Evolutionary conservation across 768 basidiomycete genomes (phyloP).

Genomic region (Tylopilus sp.): DNA sequence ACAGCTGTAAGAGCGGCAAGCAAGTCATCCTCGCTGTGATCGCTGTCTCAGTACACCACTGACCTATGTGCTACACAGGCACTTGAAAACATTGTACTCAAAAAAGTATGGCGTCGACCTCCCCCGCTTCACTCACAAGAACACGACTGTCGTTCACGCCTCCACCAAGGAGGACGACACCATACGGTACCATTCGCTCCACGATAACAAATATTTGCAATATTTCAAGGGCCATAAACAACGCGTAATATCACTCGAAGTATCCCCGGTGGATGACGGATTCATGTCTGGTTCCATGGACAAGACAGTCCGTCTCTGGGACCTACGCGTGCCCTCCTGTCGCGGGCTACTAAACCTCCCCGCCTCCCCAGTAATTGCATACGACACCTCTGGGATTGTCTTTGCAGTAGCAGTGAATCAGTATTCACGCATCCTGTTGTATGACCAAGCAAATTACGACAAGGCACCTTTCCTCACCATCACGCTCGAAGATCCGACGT

Average conservation of each 20-base stretch:
- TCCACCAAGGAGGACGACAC: slow-evolving; percentile 96
- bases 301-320: slow-evolving; percentile 95
- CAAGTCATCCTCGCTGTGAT: slow-evolving; percentile 48
- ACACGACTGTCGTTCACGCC: slow-evolving; percentile 78
- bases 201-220: slow-evolving; percentile 93
- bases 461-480: slow-evolving; percentile 88
- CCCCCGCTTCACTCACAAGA: slow-evolving; percentile 92
- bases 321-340: slow-evolving; percentile 76
- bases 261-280: slow-evolving; percentile 89
- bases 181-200: slow-evolving; percentile 89
- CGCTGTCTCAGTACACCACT: slow-evolving; percentile 20
- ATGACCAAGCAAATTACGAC: slow-evolving; percentile 84
- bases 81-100: slow-evolving; percentile 74
- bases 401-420: slow-evolving; percentile 86
- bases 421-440: slow-evolving; percentile 78
- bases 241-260: slow-evolving; percentile 84
- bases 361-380: slow-evolving; percentile 73
- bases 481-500: slow-evolving; percentile 76
- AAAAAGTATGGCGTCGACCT: slow-evolving; percentile 97
- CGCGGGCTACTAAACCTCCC: slow-evolving; percentile 77
- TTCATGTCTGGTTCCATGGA: slow-evolving; percentile 96
- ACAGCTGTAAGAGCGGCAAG: slow-evolving; percentile 90
- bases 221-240: slow-evolving; percentile 96
- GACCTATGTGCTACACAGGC: slow-evolving; percentile 44
- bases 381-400: slow-evolving; percentile 77